These are phyloP conservation scores for Fraxinus xanthoxyloides DNA, from an alignment of 305 asterid species.

Conservation along the genomic window DNA sequence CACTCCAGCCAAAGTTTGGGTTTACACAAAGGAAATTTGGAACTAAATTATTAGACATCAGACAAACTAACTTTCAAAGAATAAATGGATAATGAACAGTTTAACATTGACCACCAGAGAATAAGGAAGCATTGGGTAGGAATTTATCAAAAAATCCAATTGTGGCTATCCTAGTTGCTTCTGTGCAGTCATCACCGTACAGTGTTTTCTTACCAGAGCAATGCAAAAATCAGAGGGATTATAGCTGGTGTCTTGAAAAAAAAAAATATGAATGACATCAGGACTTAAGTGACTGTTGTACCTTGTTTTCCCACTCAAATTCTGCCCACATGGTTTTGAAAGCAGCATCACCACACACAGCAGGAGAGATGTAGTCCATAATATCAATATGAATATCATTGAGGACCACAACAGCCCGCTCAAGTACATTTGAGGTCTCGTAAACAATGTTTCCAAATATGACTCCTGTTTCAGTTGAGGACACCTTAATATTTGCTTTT, in stretches of 20 bases:
- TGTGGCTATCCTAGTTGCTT: neutral
- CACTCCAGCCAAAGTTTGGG: neutral
- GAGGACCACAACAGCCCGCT: conserved; percentile 46
- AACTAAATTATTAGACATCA: neutral
- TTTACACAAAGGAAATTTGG: neutral
- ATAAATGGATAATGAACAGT: neutral
- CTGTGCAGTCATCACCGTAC: neutral
- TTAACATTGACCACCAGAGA: too few relatives aligned
- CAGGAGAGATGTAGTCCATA: conserved; percentile 57
- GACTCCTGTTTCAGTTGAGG: conserved; percentile 57
- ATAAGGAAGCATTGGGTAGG: neutral
- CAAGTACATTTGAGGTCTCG: conserved; percentile 53
- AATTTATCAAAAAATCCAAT: neutral
- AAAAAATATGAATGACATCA: neutral
- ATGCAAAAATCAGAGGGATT: neutral
- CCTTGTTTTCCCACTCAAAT: conserved; percentile 68
- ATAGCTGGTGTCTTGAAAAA: neutral
- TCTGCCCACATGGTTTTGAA: conserved; percentile 60
- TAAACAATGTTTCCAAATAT: conserved; percentile 54
- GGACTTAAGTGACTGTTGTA: conserved; percentile 1
- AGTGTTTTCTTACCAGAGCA: neutral
- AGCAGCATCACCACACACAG: conserved; percentile 50
- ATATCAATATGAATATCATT: conserved; percentile 58
- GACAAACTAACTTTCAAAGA: neutral
- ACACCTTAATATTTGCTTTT: conserved; percentile 53